These are phyloP conservation scores for Diplodia sapinea DNA, from an alignment of 2,329 filamentous ascomycete genomes.

Conservation along the genomic window DNA sequence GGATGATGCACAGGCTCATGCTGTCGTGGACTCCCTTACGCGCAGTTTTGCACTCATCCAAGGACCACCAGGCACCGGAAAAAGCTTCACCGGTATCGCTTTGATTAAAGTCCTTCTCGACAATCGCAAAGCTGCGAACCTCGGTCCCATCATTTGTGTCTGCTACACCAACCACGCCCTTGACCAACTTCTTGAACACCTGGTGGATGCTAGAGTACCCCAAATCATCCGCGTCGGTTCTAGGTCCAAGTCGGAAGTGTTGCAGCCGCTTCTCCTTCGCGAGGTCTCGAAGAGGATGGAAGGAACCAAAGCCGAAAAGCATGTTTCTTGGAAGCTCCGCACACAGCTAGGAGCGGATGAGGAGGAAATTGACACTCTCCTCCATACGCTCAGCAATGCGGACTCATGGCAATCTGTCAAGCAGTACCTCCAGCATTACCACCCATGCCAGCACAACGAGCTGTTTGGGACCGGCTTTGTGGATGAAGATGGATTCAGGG, in stretches of 20 bases:
- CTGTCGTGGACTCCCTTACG: constrained; percentile 60
- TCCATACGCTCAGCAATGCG: constrained; percentile 31
- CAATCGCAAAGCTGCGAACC: constrained; percentile 41
- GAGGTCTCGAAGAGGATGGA: constrained; percentile 36
- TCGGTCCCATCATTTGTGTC: constrained; percentile 55
- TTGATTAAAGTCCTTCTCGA: constrained; percentile 64
- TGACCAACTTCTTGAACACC: constrained; percentile 65
- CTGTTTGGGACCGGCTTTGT: not conserved
- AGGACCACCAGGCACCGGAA: constrained; percentile 74
- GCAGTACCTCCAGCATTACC: constrained; percentile 10
- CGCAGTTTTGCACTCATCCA: constrained; percentile 67
- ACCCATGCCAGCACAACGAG: constrained; percentile 1
- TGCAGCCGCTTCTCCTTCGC: constrained; percentile 59
- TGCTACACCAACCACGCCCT: constrained; percentile 62
- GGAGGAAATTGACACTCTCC: constrained; percentile 33
- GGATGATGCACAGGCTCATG: constrained; percentile 57
- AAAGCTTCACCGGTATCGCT: constrained; percentile 65
- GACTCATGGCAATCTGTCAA: constrained; percentile 17
- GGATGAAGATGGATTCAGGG: constrained; percentile 9
- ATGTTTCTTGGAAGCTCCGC: constrained; percentile 39
- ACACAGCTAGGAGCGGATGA: constrained; percentile 35
- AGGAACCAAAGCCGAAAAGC: constrained; percentile 51
- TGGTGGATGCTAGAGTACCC: constrained; percentile 55
- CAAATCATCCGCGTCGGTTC: constrained; percentile 68
- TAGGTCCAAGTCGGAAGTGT: constrained; percentile 60